phyloP scores from a whole-genome alignment of 2,329 filamentous ascomycete genomes.

The Epichloe typhina region DNA sequence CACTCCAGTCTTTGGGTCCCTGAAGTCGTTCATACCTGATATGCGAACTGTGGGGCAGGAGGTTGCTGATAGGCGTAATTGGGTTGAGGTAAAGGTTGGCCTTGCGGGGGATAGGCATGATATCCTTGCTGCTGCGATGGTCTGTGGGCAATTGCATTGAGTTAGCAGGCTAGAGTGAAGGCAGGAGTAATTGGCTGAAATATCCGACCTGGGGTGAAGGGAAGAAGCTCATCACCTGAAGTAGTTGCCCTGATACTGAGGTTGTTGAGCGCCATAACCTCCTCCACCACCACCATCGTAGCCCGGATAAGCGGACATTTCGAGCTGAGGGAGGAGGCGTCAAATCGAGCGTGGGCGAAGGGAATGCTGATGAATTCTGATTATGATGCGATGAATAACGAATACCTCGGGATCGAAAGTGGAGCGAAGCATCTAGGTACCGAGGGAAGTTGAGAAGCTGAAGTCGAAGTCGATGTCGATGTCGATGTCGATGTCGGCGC shows the following conservation, averaged over 20 bases:
- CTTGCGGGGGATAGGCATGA: conserved; percentile 31
- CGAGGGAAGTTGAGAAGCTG: background rate
- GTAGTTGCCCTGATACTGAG: conserved; percentile 25
- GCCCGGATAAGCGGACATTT: conserved; percentile 51
- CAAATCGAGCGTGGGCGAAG: background rate
- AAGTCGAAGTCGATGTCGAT: background rate
- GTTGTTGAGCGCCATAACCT: conserved; percentile 25
- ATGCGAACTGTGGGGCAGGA: conserved; percentile 29
- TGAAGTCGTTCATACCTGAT: conserved; percentile 15
- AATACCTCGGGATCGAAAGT: background rate
- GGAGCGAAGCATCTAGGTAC: background rate
- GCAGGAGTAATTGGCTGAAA: background rate
- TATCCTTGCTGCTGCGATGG: conserved; percentile 7
- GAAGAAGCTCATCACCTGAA: conserved; percentile 7
- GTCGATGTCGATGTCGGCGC: background rate
- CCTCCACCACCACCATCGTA: conserved; percentile 31
- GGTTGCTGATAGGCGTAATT: conserved; percentile 32
- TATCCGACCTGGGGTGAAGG: too few relatives aligned
- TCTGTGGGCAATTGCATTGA: background rate
- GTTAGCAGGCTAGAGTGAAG: background rate
- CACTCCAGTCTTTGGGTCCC: conserved; percentile 17
- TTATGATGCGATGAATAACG: background rate
- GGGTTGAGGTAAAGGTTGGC: conserved; percentile 34
- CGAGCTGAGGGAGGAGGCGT: conserved; percentile 4
- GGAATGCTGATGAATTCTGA: background rate